A percentile compares a stretch with the other conserved stretches of the same genome.
Evolutionary conservation across 2,329 filamentous ascomycete species (phyloP).

Genomic region (Paradendryphiella salina): DNA sequence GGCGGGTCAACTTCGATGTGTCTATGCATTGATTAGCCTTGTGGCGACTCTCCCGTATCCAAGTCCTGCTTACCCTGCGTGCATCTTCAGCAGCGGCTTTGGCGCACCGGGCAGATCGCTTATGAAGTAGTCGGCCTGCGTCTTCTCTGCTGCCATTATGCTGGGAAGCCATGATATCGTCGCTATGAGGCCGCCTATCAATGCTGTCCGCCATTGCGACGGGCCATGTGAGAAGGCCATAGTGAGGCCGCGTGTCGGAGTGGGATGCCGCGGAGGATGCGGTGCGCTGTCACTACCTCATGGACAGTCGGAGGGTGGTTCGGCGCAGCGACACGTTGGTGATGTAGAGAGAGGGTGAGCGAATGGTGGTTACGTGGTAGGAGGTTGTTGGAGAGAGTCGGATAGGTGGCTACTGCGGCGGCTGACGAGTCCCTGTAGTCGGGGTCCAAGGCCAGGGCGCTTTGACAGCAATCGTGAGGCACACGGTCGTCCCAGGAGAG

Average conservation of each 20-base stretch:
- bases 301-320: conserved; percentile 18
- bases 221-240: conserved; percentile 34
- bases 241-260: conserved; percentile 19
- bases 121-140: conserved; percentile 87
- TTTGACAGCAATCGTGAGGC: conserved; percentile 2
- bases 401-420: conserved; percentile 35
- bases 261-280: conserved; percentile 23
- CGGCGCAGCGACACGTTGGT: neutral
- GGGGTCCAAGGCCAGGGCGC: conserved; percentile 14
- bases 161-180: conserved; percentile 40
- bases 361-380: neutral
- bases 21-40: conserved; percentile 51
- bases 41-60: neutral
- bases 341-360: neutral
- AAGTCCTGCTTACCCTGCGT: conserved; percentile 73
- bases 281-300: conserved; percentile 43
- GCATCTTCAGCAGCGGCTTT: conserved; percentile 85
- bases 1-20: conserved; percentile 88
- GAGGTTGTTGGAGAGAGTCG: conserved; percentile 13
- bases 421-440: conserved; percentile 32
- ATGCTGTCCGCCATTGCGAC: conserved; percentile 40
- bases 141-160: conserved; percentile 51
- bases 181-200: conserved; percentile 39
- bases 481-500: conserved; percentile 12
- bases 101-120: conserved; percentile 83